These are phyloP conservation scores for Puccinellia tenuiflora DNA, from an alignment of 176 grass and related monocot species.

Conservation along the genomic window DNA sequence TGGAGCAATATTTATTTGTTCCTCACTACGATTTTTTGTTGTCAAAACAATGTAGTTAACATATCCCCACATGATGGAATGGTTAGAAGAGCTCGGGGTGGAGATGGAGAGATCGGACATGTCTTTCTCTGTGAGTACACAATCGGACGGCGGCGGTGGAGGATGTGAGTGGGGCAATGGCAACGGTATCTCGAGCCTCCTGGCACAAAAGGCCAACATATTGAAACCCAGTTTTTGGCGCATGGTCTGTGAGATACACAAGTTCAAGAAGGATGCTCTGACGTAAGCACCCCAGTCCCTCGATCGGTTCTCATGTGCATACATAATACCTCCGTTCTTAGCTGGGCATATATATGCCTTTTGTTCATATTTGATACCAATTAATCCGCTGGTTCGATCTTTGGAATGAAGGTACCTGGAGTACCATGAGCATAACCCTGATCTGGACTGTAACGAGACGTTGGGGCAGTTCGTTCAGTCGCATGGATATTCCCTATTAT, in stretches of 20 bases:
- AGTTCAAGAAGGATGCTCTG: constrained; percentile 5
- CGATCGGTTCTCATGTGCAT: background rate
- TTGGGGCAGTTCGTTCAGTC: background rate
- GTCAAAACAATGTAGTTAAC: background rate
- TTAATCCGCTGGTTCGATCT: background rate
- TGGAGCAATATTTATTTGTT: background rate
- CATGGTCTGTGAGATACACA: background rate
- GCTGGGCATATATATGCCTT: background rate
- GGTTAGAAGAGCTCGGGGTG: constrained; percentile 7
- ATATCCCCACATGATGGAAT: background rate
- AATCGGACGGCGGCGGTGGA: background rate
- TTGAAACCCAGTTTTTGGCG: constrained; percentile 6
- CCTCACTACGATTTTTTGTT: background rate
- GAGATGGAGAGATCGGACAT: background rate
- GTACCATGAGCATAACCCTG: background rate
- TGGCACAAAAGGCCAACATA: background rate
- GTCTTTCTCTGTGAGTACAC: background rate
- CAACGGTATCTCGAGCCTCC: background rate
- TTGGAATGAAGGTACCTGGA: constrained; percentile 8
- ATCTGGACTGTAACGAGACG: background rate
- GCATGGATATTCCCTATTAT: constrained; percentile 1
- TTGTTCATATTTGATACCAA: background rate
- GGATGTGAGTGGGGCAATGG: constrained; percentile 1
- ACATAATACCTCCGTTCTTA: background rate
- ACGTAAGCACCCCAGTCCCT: background rate